Percentiles rank a stretch among this genome's conserved stretches.
phyloP scores from a whole-genome alignment of 1,139 yeast species.

The Saccharomycopsis hybrid region DNA sequence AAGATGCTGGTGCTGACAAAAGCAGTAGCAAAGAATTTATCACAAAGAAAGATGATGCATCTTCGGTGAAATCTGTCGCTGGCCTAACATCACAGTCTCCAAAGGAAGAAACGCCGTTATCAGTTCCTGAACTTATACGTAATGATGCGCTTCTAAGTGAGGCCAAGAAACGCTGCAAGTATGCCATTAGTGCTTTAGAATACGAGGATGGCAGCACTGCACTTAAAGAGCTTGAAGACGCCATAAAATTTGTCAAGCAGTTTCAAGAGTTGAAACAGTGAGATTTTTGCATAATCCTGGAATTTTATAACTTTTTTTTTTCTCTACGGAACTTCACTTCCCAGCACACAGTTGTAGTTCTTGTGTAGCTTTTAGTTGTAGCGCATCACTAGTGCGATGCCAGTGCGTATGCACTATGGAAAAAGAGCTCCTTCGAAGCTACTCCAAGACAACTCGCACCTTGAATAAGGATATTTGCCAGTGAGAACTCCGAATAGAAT shows the following conservation, averaged over 20 bases:
- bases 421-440: too few relatives aligned
- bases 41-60: background rate
- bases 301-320: too few relatives aligned
- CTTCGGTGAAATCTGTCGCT: background rate
- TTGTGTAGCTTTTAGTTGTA: too few relatives aligned
- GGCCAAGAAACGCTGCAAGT: constrained; percentile 81
- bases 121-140: constrained; percentile 45
- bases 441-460: too few relatives aligned
- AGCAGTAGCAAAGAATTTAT: background rate
- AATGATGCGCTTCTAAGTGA: constrained; percentile 55
- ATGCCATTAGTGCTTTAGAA: constrained; percentile 87
- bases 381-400: too few relatives aligned
- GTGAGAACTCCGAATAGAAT: too few relatives aligned
- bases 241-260: background rate
- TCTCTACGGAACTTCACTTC: too few relatives aligned
- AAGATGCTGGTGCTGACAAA: background rate
- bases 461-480: too few relatives aligned
- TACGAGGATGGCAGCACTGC: constrained; percentile 55
- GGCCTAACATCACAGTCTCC: background rate
- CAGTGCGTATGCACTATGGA: too few relatives aligned
- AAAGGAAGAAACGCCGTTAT: background rate
- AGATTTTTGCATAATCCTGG: background rate
- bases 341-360: too few relatives aligned
- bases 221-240: background rate
- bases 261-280: constrained; percentile 3